Percentiles rank a stretch among this genome's conserved stretches.
These are phyloP conservation scores for Agrostemma githago DNA, from an alignment of 148 eudicot genomes.

Conservation along the genomic window DNA sequence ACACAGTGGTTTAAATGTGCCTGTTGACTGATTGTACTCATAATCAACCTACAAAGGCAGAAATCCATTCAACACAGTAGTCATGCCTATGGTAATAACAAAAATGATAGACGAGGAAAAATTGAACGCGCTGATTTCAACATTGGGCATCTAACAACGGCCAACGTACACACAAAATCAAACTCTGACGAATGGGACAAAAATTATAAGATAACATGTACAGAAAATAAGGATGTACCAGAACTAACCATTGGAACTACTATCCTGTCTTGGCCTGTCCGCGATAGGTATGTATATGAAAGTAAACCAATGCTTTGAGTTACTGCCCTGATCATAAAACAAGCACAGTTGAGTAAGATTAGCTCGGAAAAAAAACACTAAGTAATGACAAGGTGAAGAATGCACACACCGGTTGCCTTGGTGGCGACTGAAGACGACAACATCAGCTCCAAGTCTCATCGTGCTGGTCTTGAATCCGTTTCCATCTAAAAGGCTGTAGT, in stretches of 20 bases:
- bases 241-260: constrained; percentile 91
- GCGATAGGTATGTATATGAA: constrained; percentile 75
- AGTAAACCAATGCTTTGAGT: constrained; percentile 91
- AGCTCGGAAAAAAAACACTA: background rate
- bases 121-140: constrained; percentile 1
- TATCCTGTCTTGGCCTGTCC: constrained; percentile 71
- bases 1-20: constrained; percentile 38
- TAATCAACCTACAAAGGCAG: constrained; percentile 62
- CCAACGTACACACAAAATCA: background rate
- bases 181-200: background rate
- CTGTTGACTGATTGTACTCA: constrained; percentile 42
- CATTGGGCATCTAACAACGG: background rate
- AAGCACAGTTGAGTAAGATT: constrained; percentile 4
- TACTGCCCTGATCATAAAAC: constrained; percentile 46
- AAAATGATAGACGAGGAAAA: background rate
- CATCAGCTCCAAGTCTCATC: constrained; percentile 99
- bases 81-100: background rate
- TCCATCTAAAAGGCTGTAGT: constrained; percentile 68
- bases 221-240: constrained; percentile 2
- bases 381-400: background rate
- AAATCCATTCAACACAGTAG: background rate
- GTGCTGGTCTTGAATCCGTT: constrained; percentile 99
- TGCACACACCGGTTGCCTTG: constrained; percentile 39
- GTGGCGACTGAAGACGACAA: constrained; percentile 76
- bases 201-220: background rate